Evolutionary conservation across 1,284 basidiomycete genomes (phyloP), one percentile per base, ranked within the genome.

Genomic region (Malassezia brasiliensis): DNA sequence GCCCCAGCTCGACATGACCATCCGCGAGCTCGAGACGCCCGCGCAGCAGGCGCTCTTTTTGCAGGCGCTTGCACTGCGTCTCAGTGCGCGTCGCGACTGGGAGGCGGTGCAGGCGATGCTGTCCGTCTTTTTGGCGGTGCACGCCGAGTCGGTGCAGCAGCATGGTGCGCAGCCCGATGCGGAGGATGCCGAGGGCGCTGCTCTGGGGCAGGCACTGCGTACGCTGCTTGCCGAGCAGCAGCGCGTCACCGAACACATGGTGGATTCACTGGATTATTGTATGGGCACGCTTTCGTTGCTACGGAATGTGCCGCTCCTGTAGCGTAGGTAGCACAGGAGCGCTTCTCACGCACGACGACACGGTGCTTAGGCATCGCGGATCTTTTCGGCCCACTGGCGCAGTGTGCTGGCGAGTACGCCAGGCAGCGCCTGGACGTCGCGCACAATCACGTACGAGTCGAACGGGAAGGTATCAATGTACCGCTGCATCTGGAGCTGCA

Each of bases 381-480:
- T 66, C 51, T 63, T 67, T 50, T 77, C 77, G 12, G 77, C 75
- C 70, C 77, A 99, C 75, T 98, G 91, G 65, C 89, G 84, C 56
- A 98, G 78, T 1, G 90, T 96, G 40, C 85, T 84, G n/a, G 87
- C 81, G 60, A 99, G 78, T 12, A 96, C 88, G 52, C 90, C 87
- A 0, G 94, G 94, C 40, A 99, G 78, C 5, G 89, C 84, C 75
- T 94, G 90, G 37, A 94, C 89, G 67, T 88, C 83, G 58, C 90
- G 80, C 42, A 99, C 78, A 15, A 99, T 87, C 47, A 96, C 86
- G 66, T 91, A 98, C 75, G 94, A 94, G 77, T 96, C 90, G 78
- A 98, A 98, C 0, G 94, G 94, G 82, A 99, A 98, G 3, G 88
- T 86, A 72, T 96, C 90, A 45, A 74, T 65, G 75, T 96, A 96